Evolutionary conservation across 208 protist species (phyloP).

Genomic region (Leishmania turanica): DNA sequence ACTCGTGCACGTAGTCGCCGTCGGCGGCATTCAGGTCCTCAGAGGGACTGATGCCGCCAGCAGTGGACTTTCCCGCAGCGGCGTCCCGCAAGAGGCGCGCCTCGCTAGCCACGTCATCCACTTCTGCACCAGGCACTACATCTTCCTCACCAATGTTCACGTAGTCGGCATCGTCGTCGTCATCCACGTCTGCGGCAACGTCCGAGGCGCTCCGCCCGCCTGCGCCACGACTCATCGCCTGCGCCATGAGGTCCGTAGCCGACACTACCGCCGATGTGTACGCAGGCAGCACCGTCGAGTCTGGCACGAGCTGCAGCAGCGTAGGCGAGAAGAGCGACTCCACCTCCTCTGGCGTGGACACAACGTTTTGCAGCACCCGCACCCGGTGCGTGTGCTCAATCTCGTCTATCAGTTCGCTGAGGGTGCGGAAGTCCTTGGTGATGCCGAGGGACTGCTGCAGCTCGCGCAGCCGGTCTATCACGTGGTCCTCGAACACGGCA

Average conservation of each 20-base stretch:
- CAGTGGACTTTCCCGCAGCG: neutral
- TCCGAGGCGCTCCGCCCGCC: slow-evolving; percentile 3
- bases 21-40: slow-evolving; percentile 39
- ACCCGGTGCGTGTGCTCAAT: slow-evolving; percentile 56
- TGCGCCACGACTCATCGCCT: slow-evolving; percentile 52
- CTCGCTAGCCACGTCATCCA: slow-evolving; percentile 57
- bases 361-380: slow-evolving; percentile 71
- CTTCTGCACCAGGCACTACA: slow-evolving; percentile 45
- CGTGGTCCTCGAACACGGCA: slow-evolving; percentile 71
- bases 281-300: slow-evolving; percentile 75
- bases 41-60: neutral
- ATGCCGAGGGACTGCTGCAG: slow-evolving; percentile 70
- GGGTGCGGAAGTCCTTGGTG: slow-evolving; percentile 67
- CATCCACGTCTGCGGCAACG: slow-evolving; percentile 31
- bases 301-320: slow-evolving; percentile 81
- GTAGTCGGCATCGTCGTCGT: slow-evolving; percentile 40
- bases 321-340: slow-evolving; percentile 82
- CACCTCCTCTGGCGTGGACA: slow-evolving; percentile 70
- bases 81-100: slow-evolving; percentile 37
- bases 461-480: slow-evolving; percentile 65
- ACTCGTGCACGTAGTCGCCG: slow-evolving; percentile 64
- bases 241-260: slow-evolving; percentile 65
- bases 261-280: slow-evolving; percentile 69
- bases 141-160: slow-evolving; percentile 47
- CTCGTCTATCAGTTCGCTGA: slow-evolving; percentile 75